Evolutionary conservation across 495 filamentous ascomycete species (phyloP).

Genomic region (Penicillium flavigenum): DNA sequence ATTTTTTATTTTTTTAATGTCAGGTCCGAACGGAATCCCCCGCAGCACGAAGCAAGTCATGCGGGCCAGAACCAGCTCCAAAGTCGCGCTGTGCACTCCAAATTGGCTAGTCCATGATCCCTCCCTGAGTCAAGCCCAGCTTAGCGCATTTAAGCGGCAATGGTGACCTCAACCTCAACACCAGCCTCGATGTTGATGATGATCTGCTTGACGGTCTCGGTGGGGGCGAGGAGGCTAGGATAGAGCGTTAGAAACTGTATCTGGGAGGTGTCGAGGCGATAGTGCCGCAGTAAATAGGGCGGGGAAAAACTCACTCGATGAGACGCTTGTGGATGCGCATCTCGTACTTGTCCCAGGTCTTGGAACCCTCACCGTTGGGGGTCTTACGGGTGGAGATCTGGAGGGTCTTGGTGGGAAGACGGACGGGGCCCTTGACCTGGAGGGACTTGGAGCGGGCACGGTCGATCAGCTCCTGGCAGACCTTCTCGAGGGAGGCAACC

Average conservation of each 20-base stretch:
- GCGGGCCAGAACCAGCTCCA: constrained; percentile 4
- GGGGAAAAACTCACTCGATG: constrained; percentile 67
- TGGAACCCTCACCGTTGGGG: constrained; percentile 98
- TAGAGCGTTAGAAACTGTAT: constrained; percentile 12
- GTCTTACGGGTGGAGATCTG: constrained; percentile 96
- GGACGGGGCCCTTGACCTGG: constrained; percentile 97
- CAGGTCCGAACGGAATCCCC: constrained; percentile 35
- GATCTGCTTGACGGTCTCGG: constrained; percentile 99
- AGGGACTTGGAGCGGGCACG: constrained; percentile 98
- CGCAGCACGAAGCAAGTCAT: constrained; percentile 9
- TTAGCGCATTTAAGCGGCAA: constrained; percentile 75
- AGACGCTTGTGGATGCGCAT: constrained; percentile 99
- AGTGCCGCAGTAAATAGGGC: not conserved
- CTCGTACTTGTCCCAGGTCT: constrained; percentile 99
- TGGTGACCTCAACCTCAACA: constrained; percentile 99
- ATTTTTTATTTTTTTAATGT: constrained; percentile 38
- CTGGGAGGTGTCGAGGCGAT: not conserved
- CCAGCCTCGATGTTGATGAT: constrained; percentile 99
- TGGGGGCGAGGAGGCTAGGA: constrained; percentile 85
- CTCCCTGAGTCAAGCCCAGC: constrained; percentile 19
- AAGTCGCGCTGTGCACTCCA: not conserved
- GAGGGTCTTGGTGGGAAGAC: constrained; percentile 95
- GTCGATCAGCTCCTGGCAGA: constrained; percentile 96
- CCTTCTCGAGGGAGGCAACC: constrained; percentile 94
- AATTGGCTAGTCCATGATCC: constrained; percentile 1